Evolutionary conservation across 768 basidiomycete genomes (phyloP), one percentile per base, ranked within the genome.

Genomic region (Infundibulicybe gibba): DNA sequence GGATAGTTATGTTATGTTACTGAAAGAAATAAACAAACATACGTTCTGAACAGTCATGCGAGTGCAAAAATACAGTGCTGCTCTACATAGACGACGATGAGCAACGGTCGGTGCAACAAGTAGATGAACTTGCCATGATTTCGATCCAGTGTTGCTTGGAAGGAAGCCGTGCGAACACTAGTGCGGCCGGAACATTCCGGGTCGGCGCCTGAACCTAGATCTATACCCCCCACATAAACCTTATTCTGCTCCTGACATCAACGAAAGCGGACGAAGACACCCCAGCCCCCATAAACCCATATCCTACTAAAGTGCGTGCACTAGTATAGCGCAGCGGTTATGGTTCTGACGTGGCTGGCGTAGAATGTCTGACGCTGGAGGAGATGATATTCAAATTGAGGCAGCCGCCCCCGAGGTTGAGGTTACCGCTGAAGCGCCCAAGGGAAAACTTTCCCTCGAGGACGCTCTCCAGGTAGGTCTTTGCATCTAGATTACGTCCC

Each of bases 181-280:
- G 35, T 49, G 30, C 20, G 19, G 19, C 45, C 77, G 79, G 76
- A 34, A 43, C 48, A 60, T 54, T 49, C 80, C 81, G 78, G 57
- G 61, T 25, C 85, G 76, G 85, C 71, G 73, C 59, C 65, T 67
- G 9, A 80, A 83, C n/a, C 19, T 3, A 17, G n/a, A 21, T 45
- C 47, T 56, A 64, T 64, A 65, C 58, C 63, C 48, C 46, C 32
- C 21, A 40, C 43, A 25, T 35, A 52, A 65, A 85, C 80, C 75
- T 71, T 70, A 74, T 76, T 69, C 75, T 71, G 76, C 75, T 70
- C 68, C 62, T 78, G 65, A 79, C 88, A 90, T 92, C 88, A 83
- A 92, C 90, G 89, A 92, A 69, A 86, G 90, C 88, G 89, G 85
- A 92, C 78, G 90, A 91, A 81, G 89, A 90, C 88, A 86, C 85